Conservation (phyloP, 352 stramenopile species). For the Pseudoperonospora humuli region DNA sequence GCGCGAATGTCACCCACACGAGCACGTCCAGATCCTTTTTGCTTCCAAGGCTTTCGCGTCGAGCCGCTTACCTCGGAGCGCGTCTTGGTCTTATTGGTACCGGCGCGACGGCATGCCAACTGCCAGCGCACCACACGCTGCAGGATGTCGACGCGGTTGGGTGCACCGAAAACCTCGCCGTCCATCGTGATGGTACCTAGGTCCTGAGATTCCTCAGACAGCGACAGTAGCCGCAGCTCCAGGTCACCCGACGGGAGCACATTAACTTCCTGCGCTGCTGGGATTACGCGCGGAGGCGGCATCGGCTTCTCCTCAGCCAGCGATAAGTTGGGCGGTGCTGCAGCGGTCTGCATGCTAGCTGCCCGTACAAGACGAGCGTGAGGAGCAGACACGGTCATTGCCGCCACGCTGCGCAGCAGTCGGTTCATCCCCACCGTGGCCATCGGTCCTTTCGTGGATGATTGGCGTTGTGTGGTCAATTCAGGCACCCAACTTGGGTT, state of each 20-base stretch:
- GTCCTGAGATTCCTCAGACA: conserved; percentile 31
- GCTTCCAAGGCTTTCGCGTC: conserved; percentile 83
- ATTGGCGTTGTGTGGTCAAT: conserved; percentile 7
- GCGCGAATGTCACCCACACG: conserved; percentile 84
- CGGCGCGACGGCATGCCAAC: conserved; percentile 69
- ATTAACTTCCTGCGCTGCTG: conserved; percentile 47
- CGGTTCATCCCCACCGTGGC: conserved; percentile 41
- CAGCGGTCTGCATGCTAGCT: conserved; percentile 17
- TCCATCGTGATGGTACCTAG: conserved; percentile 53
- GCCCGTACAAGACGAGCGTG: conserved; percentile 31
- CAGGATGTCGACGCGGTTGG: conserved; percentile 77
- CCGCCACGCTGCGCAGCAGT: conserved; percentile 46
- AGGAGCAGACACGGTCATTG: conserved; percentile 43
- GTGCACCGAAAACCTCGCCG: conserved; percentile 64
- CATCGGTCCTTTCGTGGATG: conserved; percentile 11
- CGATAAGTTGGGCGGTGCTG: conserved; percentile 50
- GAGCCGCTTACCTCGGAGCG: conserved; percentile 82
- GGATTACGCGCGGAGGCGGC: conserved; percentile 57
- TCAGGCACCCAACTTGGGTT: not conserved
- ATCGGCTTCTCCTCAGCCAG: conserved; percentile 67
- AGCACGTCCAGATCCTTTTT: conserved; percentile 80
- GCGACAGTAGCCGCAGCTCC: conserved; percentile 56
- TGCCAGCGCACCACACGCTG: conserved; percentile 87
- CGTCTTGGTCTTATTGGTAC: conserved; percentile 87
- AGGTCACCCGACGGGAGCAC: conserved; percentile 51